Base-by-base conservation (phyloP, 2,329 filamentous ascomycete species). In the Mycosphaerella sp. region DNA sequence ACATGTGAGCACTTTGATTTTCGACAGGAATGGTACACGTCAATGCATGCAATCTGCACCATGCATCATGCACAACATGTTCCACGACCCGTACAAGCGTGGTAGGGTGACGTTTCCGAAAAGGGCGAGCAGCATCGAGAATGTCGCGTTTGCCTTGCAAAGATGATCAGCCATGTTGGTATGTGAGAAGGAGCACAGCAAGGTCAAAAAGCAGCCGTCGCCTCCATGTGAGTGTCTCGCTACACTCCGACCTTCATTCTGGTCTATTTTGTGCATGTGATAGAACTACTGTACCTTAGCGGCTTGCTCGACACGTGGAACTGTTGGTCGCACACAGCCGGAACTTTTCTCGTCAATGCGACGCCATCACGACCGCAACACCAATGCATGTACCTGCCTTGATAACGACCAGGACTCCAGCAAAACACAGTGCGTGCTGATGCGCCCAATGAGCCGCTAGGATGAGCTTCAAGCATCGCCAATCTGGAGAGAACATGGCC, bases 391-490 rank as follows among this genome's bases (percentile, higher is more conserved):
- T 6, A 21, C 21, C 4, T 21, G 21, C 21, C 21, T 21, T 21
- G 21, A 36, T 35, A 36, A 44, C 18, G 44, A 40, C 27, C 42
- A 39, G 6, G 42, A 41, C 27, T 37, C 41, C 32, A 17, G 47
- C 41, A 13, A 43, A 9, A 30, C 14, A 16, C 16, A 9, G n/a
- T n/a, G n/a, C 30, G 39, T 35, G 35, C 21, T 27, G 44, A 17
- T 14, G 12, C 14, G 9, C 16, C 32, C 44, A 57, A 56, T 54
- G 44, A 44, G 30, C 34, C 35, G 44, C 54, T 49, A 53, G 45
- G 37, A 62, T 62, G 56, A 57, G 52, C 47, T 46, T 57, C 47
- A 53, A 56, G 21, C 40, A 54, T 14, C 44, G 46, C 42, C 27
- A 36, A 21, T 49, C 32, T 34, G 44, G 49, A 43, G 55, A 50